Evolutionary conservation across 2,329 filamentous ascomycete species (phyloP).

Genomic region (Talaromyces albobiverticillius): DNA sequence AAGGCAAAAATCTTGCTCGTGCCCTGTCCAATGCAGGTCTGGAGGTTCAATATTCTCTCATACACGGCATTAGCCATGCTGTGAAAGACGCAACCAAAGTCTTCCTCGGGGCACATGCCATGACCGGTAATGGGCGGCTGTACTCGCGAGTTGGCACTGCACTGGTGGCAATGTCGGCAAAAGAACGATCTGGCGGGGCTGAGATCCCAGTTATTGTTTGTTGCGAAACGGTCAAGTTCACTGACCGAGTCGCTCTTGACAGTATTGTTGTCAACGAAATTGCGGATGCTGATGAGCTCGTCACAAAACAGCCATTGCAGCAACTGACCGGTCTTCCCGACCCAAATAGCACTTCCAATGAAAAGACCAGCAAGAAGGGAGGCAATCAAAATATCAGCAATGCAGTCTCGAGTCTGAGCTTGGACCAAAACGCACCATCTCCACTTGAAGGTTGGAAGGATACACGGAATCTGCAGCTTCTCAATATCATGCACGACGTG

Average conservation of each 20-base stretch:
- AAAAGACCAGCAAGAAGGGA: constrained; percentile 21
- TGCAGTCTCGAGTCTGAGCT: constrained; percentile 13
- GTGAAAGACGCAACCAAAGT: constrained; percentile 70
- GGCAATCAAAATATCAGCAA: constrained; percentile 5
- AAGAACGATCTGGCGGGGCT: constrained; percentile 53
- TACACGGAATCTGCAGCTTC: constrained; percentile 58
- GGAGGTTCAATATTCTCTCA: constrained; percentile 75
- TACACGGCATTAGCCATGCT: constrained; percentile 72
- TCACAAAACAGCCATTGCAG: constrained; percentile 27
- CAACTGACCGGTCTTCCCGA: constrained; percentile 33
- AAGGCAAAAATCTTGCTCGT: constrained; percentile 69
- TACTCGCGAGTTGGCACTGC: constrained; percentile 87
- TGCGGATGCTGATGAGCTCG: constrained; percentile 67
- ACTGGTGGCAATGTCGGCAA: constrained; percentile 78
- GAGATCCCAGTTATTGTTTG: constrained; percentile 82
- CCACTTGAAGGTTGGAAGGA: constrained; percentile 56
- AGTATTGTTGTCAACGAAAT: constrained; percentile 94
- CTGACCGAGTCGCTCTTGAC: constrained; percentile 83
- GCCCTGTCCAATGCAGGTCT: constrained; percentile 68
- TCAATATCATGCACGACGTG: constrained; percentile 85
- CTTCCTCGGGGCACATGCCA: constrained; percentile 83
- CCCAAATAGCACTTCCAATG: constrained; percentile 20
- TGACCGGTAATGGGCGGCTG: constrained; percentile 91
- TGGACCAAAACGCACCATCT: constrained; percentile 22
- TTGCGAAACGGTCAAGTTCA: constrained; percentile 94